Evolutionary conservation across 441 rosid species (phyloP), one percentile per base, ranked within the genome.

Genomic region (Croton laevigatus): DNA sequence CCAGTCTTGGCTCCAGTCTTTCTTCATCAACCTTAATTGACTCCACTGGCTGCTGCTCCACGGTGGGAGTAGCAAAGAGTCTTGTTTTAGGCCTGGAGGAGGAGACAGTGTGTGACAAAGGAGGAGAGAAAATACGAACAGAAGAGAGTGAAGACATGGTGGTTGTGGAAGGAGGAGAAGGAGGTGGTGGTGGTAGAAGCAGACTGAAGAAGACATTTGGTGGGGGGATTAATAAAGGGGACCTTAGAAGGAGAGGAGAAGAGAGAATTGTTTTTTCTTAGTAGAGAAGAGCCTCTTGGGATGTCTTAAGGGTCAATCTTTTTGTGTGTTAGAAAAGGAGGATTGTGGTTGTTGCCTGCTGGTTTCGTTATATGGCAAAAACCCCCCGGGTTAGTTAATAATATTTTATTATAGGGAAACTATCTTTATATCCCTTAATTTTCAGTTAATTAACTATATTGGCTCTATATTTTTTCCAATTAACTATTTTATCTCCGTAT

Each of bases 1-100:
- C 94, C 71, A 94, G 95, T 71, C 92, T 86, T 0, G 97, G 94
- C 78, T 91, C 95, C 71, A 91, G 77, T 73, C 97, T 88, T 58
- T 45, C 91, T 0, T 79, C 76, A 38, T 81, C 96, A 0, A 85
- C 81, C 19, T 71, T 73, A 5, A 54, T 68, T 0, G 44, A 2
- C 38, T 66, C 66, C 3, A 58, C 78, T 1, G 85, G 70, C 32
- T 27, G 32, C 59, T 61, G 75, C 4, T 81, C 79, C 46, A 74
- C 78, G 0, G 89, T 36, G 0, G 88, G 85, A 53, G 75, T 65
- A 0, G 86, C 76, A 9, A 81, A 78, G 59, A 64, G 32, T 57
- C 79, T 76, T 51, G 89, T 73, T 81, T 67, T 85, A 62, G 85
- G 85, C 62, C 82, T 80, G 23, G 82, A 71, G 59, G 80, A 58